These are phyloP conservation scores for Silene vulgaris DNA, from an alignment of 179 eudicot species.

Conservation along the genomic window DNA sequence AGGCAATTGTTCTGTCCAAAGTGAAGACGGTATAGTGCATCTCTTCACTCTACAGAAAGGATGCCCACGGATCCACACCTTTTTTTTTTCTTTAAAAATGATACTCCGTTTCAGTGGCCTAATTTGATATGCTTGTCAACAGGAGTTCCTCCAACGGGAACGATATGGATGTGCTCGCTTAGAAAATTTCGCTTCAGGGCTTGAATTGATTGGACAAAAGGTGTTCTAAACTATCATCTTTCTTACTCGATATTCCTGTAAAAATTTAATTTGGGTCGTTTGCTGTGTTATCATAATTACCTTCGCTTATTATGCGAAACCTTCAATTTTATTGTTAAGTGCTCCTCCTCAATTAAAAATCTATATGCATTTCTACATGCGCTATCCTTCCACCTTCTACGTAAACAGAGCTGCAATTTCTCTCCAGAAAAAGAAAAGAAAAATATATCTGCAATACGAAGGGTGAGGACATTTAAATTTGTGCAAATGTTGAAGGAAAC, in stretches of 20 bases:
- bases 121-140: slow-evolving; percentile 20
- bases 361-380: background rate
- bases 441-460: background rate
- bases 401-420: background rate
- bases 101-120: background rate
- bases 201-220: slow-evolving; percentile 91
- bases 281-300: background rate
- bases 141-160: slow-evolving; percentile 95
- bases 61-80: background rate
- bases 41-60: background rate
- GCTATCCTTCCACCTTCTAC: too few species aligned
- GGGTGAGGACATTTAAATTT: background rate
- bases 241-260: slow-evolving; percentile 1
- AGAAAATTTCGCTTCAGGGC: slow-evolving; percentile 93
- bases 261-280: background rate
- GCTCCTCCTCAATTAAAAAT: background rate
- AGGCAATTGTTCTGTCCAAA: background rate
- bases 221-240: slow-evolving; percentile 32
- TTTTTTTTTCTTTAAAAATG: background rate
- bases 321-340: background rate
- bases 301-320: background rate
- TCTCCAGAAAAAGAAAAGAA: too few species aligned
- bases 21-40: background rate
- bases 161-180: slow-evolving; percentile 89
- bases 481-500: background rate